Conservation (phyloP, 1,284 basidiomycete genomes). For the Moesziomyces antarcticus region DNA sequence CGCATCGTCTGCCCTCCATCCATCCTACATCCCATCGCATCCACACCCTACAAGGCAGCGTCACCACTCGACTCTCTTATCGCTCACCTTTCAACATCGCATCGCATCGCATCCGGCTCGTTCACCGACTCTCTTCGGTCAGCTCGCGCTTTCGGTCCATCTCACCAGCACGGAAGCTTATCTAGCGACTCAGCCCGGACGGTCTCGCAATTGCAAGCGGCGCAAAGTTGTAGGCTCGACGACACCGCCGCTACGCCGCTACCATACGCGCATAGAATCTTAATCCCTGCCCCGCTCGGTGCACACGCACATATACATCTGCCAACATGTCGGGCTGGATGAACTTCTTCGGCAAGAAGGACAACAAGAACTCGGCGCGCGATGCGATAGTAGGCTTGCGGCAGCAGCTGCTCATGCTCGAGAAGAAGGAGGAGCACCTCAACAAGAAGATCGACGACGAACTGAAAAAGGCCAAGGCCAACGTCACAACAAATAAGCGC, state of each 20-base stretch:
- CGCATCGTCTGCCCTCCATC: too few species aligned
- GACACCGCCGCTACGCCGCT: too few species aligned
- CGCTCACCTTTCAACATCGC: background rate
- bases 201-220: too few species aligned
- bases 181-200: background rate
- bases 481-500: conserved; percentile 92
- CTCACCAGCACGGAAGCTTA: background rate
- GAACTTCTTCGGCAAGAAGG: conserved; percentile 63
- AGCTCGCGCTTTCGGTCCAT: too few species aligned
- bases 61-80: background rate
- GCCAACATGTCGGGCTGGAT: conserved; percentile 66
- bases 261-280: background rate
- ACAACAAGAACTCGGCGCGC: conserved; percentile 66
- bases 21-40: too few species aligned
- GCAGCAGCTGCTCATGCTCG: conserved; percentile 80
- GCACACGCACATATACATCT: background rate
- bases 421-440: conserved; percentile 98
- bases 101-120: background rate
- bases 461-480: conserved; percentile 87
- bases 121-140: background rate
- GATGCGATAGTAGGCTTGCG: conserved; percentile 70
- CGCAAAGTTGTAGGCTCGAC: too few species aligned
- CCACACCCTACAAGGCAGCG: too few species aligned
- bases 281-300: background rate
- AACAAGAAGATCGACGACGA: conserved; percentile 98